Conservation (phyloP, 495 filamentous ascomycete genomes). For the Penicillium herquei region DNA sequence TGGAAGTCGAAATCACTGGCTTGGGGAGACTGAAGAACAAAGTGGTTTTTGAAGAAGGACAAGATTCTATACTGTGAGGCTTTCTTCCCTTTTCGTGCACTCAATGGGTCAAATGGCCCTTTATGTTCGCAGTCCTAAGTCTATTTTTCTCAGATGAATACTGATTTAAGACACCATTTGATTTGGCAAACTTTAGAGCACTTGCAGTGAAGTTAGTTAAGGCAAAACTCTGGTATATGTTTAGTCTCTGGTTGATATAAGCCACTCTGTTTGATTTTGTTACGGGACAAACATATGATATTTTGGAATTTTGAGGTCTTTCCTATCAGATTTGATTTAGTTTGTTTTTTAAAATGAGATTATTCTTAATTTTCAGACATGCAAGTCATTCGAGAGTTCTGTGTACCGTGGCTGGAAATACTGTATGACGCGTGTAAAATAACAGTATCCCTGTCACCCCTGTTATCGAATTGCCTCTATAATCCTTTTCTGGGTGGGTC, state of each 20-base stretch:
- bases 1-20: background rate
- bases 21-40: background rate
- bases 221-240: conserved; percentile 10
- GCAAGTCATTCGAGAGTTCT: too few relatives aligned
- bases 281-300: too few relatives aligned
- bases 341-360: too few relatives aligned
- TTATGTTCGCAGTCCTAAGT: background rate
- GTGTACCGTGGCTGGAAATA: too few relatives aligned
- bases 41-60: background rate
- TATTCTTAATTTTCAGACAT: too few relatives aligned
- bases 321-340: too few relatives aligned
- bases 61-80: background rate
- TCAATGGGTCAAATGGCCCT: background rate
- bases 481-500: too few relatives aligned
- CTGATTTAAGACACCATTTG: background rate
- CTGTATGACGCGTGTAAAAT: too few relatives aligned
- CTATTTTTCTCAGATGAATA: background rate
- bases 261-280: too few relatives aligned
- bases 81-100: background rate
- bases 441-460: too few relatives aligned
- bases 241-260: conserved; percentile 6
- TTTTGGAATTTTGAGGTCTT: too few relatives aligned
- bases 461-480: too few relatives aligned
- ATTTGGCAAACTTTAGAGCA: conserved; percentile 1
- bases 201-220: conserved; percentile 7